Evolutionary conservation across 179 eudicot species (phyloP), one percentile per base, ranked within the genome.

Genomic region (Drosera spatulata): DNA sequence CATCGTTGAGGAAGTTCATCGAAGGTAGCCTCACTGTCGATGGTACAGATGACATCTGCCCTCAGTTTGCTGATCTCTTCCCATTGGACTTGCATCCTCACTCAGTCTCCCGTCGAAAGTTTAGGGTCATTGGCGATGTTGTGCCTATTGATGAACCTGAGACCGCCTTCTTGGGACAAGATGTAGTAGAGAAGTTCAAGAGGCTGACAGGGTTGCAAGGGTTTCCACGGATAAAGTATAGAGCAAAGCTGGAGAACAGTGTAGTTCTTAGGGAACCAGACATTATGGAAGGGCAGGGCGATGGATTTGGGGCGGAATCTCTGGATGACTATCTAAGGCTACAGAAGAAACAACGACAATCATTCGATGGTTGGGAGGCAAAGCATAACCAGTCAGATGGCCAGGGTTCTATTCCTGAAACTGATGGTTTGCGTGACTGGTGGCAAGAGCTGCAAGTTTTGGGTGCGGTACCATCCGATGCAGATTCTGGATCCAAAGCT

Each of bases 1-100:
- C 82, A 15, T 49, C 63, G 53, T 63, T 87, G 53, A 75, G 66
- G 38, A 74, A 70, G 72, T 85, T 84, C 64, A 66, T 90, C 56
- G 75, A 72, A 55, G 95, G 97, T n/a, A 69, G 63, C 57, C 73
- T 74, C 70, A 77, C 81, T n/a, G 69, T 61, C 22, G 59, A 68
- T 11, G 64, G 41, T 7, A 58, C n/a, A 60, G 65, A 71, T 15
- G 13, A 56, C 22, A 43, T 54, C 40, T 78, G 67, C 62, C 86
- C 81, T 33, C 91, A 72, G 66, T 86, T 89, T 69, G 75, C 79
- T 9, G 72, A 75, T 61, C 91, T 89, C 61, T 89, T 89, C 73
- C 87, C 97, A 60, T 78, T 82, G 44, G 62, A 58, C 6, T 60
- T 89, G 65, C 97, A 89, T 69, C 85, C 75, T 39, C 79, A 72